Base-by-base conservation (phyloP, 2,329 filamentous ascomycete genomes). In the Trichoderma koningii region DNA sequence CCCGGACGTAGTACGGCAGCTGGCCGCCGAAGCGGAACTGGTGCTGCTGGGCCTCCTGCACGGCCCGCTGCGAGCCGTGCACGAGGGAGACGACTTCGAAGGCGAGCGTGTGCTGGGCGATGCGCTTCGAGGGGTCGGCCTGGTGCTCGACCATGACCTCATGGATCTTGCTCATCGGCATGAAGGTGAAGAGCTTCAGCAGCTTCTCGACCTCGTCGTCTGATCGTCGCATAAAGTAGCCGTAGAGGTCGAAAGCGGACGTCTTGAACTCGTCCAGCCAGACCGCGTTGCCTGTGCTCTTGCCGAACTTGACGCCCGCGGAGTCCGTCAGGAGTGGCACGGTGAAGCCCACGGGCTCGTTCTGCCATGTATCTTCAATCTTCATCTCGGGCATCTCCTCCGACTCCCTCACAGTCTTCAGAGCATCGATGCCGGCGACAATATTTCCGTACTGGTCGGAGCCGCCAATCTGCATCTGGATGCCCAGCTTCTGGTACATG, bases 401-500 rank as follows among this genome's bases (percentile, higher is more conserved):
- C 55, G 77, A 79, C 48, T 84, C 83, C 62, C 89, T 85, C 50
- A 94, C 87, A 63, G 88, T 82, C 76, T 93, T 94, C 71, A 98
- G 85, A 3, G 90, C 86, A 66, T 97, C 92, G 73, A 95, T 89
- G 55, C 95, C 95, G 14, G 93, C 88, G 30, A 96, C 85, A 69
- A 99, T 98, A 77, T 99, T 99, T 68, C 95, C 95, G 74, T 89
- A 98, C 78, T 99, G 95, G 74, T 99, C 95, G 7, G 93, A 93
- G 45, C 95, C 95, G 65, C 95, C 95, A 60, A 99, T 91, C 78
- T 99, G 93, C 74, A 98, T 85, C 73, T 93, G 89, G 10, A 93
- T 83, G 55, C 84, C 84, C 26, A 83, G 82, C 53, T 85, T 83
- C 67, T 71, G 76, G 77, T 91, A 96, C 79, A 98, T 84, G 70